Evolutionary conservation across 75 land plant species (phyloP).

Genomic region (Azolla pinnata): DNA sequence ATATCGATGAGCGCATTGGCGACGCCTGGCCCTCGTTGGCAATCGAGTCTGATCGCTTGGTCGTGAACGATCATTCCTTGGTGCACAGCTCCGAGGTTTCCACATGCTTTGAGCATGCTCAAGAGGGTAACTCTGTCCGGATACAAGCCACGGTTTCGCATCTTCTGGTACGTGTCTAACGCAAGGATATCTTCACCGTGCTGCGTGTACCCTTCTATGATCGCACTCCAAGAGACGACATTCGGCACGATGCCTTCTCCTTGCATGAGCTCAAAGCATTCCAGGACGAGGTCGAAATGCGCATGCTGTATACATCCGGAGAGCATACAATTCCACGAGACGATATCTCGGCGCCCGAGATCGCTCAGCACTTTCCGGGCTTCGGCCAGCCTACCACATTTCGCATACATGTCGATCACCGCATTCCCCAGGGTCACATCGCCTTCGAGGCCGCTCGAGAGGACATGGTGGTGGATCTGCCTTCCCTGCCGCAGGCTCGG

Average conservation of each 20-base stretch:
- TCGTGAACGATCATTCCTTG: conserved; percentile 22
- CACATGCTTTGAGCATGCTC: conserved; percentile 25
- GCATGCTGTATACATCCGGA: conserved; percentile 8
- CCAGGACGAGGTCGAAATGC: too few relatives aligned
- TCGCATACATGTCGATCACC: conserved; percentile 18
- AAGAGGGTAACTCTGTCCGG: conserved; percentile 22
- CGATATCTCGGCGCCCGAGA: conserved; percentile 3
- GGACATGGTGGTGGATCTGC: conserved; percentile 9
- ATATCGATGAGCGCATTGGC: conserved; percentile 29
- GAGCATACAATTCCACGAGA: conserved; percentile 19
- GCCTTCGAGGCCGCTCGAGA: conserved; percentile 7
- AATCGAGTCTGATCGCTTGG: conserved; percentile 3
- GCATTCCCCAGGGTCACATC: conserved; percentile 15
- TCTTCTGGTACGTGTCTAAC: conserved; percentile 4
- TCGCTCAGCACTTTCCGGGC: conserved; percentile 2
- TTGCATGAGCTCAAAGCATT: too few relatives aligned
- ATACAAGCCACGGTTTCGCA: conserved; percentile 3
- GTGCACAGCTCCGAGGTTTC: conserved; percentile 12
- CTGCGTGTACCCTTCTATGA: too few relatives aligned
- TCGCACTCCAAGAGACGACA: too few relatives aligned
- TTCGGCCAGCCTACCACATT: conserved; percentile 9
- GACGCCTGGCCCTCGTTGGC: conserved; percentile 16
- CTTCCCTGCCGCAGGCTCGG: conserved; percentile 8
- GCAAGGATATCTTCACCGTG: background rate
- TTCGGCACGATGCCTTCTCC: too few relatives aligned